Percentiles rank a stretch among this genome's conserved stretches.
Conservation (phyloP, 2,329 filamentous ascomycete species). For the Sporothrix inflata region DNA sequence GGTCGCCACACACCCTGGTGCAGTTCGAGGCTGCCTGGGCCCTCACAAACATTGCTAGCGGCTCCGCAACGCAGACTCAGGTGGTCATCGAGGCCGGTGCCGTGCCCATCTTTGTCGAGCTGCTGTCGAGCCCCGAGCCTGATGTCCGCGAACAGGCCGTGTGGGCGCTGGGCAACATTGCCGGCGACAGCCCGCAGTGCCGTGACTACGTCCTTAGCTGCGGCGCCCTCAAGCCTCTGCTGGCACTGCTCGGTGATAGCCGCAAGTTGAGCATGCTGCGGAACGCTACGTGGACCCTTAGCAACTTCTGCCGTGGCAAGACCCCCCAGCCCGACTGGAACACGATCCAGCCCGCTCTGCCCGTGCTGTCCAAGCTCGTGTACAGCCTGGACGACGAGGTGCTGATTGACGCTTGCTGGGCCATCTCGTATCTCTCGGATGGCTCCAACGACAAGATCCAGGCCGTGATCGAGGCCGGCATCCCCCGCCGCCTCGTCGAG, state of each 20-base stretch:
- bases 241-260: constrained; percentile 90
- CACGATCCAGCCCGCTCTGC: constrained; percentile 91
- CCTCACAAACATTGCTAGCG: constrained; percentile 97
- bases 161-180: constrained; percentile 98
- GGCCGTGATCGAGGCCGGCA: constrained; percentile 96
- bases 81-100: constrained; percentile 98
- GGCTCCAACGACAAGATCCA: constrained; percentile 99
- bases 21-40: constrained; percentile 99
- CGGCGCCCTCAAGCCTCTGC: constrained; percentile 86
- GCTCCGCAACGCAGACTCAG: constrained; percentile 95
- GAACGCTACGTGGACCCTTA: constrained; percentile 98
- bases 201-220: constrained; percentile 93
- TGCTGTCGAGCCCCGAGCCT: constrained; percentile 91
- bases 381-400: constrained; percentile 99
- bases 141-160: constrained; percentile 98
- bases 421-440: constrained; percentile 97
- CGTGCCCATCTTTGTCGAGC: constrained; percentile 97
- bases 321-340: constrained; percentile 98
- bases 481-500: constrained; percentile 93
- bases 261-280: constrained; percentile 99
- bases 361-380: constrained; percentile 93
- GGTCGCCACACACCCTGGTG: constrained; percentile 94
- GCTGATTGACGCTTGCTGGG: constrained; percentile 98
- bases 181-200: constrained; percentile 96
- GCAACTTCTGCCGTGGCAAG: constrained; percentile 99